Evolutionary conservation across 2,329 filamentous ascomycete species (phyloP).

Genomic region (Diaporthe amygdali): DNA sequence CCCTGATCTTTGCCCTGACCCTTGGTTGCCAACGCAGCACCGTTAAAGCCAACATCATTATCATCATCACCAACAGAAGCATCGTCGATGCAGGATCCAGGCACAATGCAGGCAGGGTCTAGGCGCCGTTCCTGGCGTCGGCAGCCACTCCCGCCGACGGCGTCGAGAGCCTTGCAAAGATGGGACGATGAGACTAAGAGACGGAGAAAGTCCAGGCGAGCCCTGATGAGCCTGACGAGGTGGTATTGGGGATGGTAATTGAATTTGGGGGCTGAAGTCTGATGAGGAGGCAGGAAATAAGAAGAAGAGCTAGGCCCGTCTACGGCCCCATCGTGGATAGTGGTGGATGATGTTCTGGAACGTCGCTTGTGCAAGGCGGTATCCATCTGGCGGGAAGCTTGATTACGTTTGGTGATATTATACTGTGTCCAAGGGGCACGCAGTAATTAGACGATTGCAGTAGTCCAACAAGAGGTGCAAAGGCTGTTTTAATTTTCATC

Average conservation of each 20-base stretch:
- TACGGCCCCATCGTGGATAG: neutral
- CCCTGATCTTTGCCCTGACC: neutral
- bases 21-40: neutral
- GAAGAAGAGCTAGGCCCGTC: conserved; percentile 5
- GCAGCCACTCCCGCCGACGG: conserved; percentile 15
- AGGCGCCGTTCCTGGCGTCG: neutral
- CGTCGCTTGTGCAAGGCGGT: neutral
- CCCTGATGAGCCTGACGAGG: too few relatives aligned
- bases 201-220: too few relatives aligned
- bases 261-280: neutral
- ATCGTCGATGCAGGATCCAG: neutral
- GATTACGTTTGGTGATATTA: neutral
- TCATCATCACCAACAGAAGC: neutral
- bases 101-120: neutral
- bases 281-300: neutral
- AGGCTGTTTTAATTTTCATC: too few relatives aligned
- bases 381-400: conserved; percentile 12
- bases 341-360: neutral
- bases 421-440: too few relatives aligned
- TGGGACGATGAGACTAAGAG: too few relatives aligned
- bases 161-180: neutral
- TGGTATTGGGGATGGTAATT: too few relatives aligned
- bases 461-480: too few relatives aligned
- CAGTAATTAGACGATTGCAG: too few relatives aligned
- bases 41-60: neutral